A percentile compares a stretch with the other conserved stretches of the same genome.
Conservation (phyloP, 208 protist genomes). For the Trypanosoma boissoni region DNA sequence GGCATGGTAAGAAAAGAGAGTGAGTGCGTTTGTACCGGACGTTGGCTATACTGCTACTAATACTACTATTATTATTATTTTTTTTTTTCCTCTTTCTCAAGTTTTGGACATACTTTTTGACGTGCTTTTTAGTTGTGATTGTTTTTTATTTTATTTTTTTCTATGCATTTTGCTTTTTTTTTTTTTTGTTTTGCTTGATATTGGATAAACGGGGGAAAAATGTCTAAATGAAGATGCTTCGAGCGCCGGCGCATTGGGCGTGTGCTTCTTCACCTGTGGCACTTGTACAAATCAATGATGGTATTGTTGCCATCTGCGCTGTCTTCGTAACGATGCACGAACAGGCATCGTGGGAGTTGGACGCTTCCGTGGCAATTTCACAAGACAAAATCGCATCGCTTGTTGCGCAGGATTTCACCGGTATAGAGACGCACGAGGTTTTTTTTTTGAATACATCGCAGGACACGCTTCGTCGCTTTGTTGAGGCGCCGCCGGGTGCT, state of each 20-base stretch:
- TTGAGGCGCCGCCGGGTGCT: background rate
- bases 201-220: constrained; percentile 6
- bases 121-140: constrained; percentile 1
- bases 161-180: constrained; percentile 18
- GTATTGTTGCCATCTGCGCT: constrained; percentile 28
- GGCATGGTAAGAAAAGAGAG: too few species aligned
- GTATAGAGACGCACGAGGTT: constrained; percentile 34
- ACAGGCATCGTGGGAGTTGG: constrained; percentile 21
- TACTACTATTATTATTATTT: background rate
- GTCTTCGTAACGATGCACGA: constrained; percentile 13
- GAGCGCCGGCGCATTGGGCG: constrained; percentile 43
- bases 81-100: constrained; percentile 12
- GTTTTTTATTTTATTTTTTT: constrained; percentile 23
- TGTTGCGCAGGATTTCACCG: constrained; percentile 47
- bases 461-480: constrained; percentile 13
- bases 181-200: constrained; percentile 8
- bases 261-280: constrained; percentile 36
- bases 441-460: constrained; percentile 1
- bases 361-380: constrained; percentile 11
- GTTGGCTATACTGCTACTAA: constrained; percentile 15
- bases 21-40: too few species aligned
- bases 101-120: constrained; percentile 22
- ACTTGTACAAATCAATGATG: constrained; percentile 42
- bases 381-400: constrained; percentile 27
- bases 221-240: constrained; percentile 34